Base-by-base conservation (phyloP, 495 filamentous ascomycete species). In the Lasiosphaeria miniovina region DNA sequence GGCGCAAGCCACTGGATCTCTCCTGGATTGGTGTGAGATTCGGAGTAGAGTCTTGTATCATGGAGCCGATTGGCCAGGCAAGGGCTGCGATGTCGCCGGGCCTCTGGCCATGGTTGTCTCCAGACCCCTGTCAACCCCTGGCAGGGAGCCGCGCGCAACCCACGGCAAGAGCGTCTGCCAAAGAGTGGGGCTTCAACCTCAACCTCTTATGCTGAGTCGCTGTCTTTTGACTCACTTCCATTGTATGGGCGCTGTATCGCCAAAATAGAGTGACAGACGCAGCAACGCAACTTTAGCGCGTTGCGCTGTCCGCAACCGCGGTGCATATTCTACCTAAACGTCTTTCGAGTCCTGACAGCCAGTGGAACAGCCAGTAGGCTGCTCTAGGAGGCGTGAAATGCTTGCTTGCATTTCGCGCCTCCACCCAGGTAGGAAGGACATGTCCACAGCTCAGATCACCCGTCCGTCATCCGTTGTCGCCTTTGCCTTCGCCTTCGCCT, bases 1-100 rank as follows among this genome's bases (percentile, higher is more conserved):
- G 15, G 11, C 15, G 43, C 12, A 11, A 46, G 43, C 8, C 43
- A 41, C 24, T 24, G 24, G 38, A 7, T 41, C 7, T 3, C 38
- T 41, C 38, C 8, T 41, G 1, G 1, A 33, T 57, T 43, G 41
- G 17, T 36, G 36, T 32, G 32, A 6, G 41, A 49, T 66, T 51
- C 15, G 54, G 41, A 15, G 54, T 51, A 32, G 43, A 62, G 41
- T 40, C 38, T 24, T 24, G 24, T 24, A 24, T 24, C 24, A 24
- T 49, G 58, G 50, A 66, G 68, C 60, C 61, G 68, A 71, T 71
- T 71, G 61, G 64, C 55, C 58, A 51, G 52, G 48, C 17, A 52
- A 6, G 35, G 52, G 24, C 36, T 31, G 36, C 45, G 43, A 56
- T n/a, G 34, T 41, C 33, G 36, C 52, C 60, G 49, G n/a, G 15